Evolutionary conservation across 495 filamentous ascomycete genomes (phyloP).

Genomic region (Usnea hakonensis): DNA sequence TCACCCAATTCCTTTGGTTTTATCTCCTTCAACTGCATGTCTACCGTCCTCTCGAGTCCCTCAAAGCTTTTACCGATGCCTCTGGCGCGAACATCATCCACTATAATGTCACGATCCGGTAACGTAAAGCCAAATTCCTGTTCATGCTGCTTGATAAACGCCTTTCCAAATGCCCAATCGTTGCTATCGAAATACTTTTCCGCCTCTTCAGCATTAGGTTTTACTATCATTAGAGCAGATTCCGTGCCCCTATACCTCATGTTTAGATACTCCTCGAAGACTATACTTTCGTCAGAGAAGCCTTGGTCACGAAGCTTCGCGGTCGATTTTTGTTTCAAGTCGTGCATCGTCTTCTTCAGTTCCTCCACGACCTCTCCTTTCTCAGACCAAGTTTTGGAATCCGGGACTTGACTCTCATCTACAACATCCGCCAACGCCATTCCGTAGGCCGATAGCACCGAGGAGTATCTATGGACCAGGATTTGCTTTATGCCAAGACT

Average conservation of each 20-base stretch:
- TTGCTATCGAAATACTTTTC: constrained; percentile 51
- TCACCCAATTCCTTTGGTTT: constrained; percentile 30
- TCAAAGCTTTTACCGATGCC: constrained; percentile 84
- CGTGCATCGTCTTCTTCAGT: constrained; percentile 40
- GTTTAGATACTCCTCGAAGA: constrained; percentile 83
- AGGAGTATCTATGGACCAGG: constrained; percentile 85
- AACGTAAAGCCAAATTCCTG: constrained; percentile 94
- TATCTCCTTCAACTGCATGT: constrained; percentile 65
- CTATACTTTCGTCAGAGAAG: constrained; percentile 60
- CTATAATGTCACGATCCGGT: constrained; percentile 79
- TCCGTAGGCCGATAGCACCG: constrained; percentile 89
- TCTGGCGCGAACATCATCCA: constrained; percentile 85
- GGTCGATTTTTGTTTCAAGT: constrained; percentile 55
- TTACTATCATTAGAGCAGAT: constrained; percentile 76
- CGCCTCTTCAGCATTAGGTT: constrained; percentile 50
- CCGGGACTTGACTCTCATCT: constrained; percentile 84
- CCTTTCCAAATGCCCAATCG: constrained; percentile 71
- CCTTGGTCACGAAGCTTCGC: constrained; percentile 62
- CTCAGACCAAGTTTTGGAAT: constrained; percentile 70
- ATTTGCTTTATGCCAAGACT: constrained; percentile 81
- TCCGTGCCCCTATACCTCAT: constrained; percentile 85
- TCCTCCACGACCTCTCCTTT: constrained; percentile 42
- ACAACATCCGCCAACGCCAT: constrained; percentile 96
- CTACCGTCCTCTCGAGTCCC: constrained; percentile 68
- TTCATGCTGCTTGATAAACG: constrained; percentile 78